phyloP scores from a whole-genome alignment of 345 rosid genomes.

The Brassica cretica region DNA sequence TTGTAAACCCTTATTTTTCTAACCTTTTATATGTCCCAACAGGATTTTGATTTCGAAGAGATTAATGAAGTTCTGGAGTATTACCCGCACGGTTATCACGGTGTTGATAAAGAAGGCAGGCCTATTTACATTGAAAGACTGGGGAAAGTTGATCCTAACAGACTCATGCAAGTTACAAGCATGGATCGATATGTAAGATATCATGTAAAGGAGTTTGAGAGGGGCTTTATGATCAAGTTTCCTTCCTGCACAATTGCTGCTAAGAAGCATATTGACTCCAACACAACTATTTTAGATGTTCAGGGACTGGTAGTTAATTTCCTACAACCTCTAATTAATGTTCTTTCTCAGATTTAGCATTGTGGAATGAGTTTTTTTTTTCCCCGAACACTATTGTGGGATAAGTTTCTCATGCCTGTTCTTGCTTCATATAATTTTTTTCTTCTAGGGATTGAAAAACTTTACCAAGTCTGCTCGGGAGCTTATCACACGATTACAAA shows the following conservation, averaged over 20 bases:
- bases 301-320: conserved; percentile 93
- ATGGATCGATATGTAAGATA: conserved; percentile 88
- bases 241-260: conserved; percentile 96
- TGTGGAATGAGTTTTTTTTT: conserved; percentile 49
- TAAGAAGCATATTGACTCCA: conserved; percentile 96
- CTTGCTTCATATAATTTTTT: conserved; percentile 8
- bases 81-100: conserved; percentile 94
- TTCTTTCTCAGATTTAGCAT: neutral
- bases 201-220: conserved; percentile 97
- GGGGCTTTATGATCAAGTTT: conserved; percentile 77
- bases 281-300: conserved; percentile 95
- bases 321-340: neutral
- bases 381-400: conserved; percentile 40
- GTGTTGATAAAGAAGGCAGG: conserved; percentile 95
- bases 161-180: conserved; percentile 89
- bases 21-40: conserved; percentile 20
- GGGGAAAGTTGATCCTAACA: conserved; percentile 87
- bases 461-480: conserved; percentile 94
- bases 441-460: conserved; percentile 84
- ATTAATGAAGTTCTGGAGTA: conserved; percentile 68
- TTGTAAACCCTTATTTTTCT: conserved; percentile 12
- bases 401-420: conserved; percentile 37
- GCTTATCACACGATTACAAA: conserved; percentile 85
- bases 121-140: conserved; percentile 91
- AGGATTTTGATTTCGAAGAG: conserved; percentile 95